Evolutionary conservation across 768 basidiomycete genomes (phyloP).

Genomic region (Ramaria sp.): DNA sequence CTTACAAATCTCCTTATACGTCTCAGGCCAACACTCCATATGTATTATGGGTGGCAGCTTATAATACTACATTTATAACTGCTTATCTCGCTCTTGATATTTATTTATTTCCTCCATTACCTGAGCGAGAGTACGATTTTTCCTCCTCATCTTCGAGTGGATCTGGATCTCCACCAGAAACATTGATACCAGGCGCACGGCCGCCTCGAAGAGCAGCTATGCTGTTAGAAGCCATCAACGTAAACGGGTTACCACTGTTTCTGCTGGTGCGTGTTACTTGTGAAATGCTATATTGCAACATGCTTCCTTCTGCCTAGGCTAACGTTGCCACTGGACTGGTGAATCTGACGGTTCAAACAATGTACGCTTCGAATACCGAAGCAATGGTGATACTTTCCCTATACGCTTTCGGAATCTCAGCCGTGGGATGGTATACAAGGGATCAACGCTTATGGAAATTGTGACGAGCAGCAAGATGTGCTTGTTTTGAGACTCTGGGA

Average conservation of each 20-base stretch:
- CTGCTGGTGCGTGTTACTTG: slow-evolving; percentile 47
- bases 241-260: slow-evolving; percentile 70
- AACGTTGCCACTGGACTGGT: slow-evolving; percentile 80
- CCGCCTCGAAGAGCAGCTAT: slow-evolving; percentile 25
- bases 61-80: slow-evolving; percentile 77
- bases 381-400: slow-evolving; percentile 51
- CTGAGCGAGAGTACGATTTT: slow-evolving; percentile 18
- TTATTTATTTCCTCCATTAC: slow-evolving; percentile 43
- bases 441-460: slow-evolving; percentile 24
- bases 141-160: slow-evolving; percentile 17
- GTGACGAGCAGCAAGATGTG: slow-evolving; percentile 9
- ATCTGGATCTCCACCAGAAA: slow-evolving; percentile 9
- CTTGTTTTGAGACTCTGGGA: too few species aligned
- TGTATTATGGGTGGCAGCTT: slow-evolving; percentile 80
- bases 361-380: slow-evolving; percentile 50
- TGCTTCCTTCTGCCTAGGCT: slow-evolving; percentile 37
- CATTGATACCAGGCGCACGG: not conserved
- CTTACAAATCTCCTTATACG: not conserved
- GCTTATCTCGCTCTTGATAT: slow-evolving; percentile 73
- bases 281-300: not conserved
- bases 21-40: slow-evolving; percentile 79
- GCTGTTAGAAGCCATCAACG: slow-evolving; percentile 74
- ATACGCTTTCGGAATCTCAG: slow-evolving; percentile 52
- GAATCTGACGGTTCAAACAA: slow-evolving; percentile 71
- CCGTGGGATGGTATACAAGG: slow-evolving; percentile 48